Percentiles rank a stretch among this genome's conserved stretches.
Conservation (phyloP, 1,284 basidiomycete species). For the Pseudozyma flocculosa region DNA sequence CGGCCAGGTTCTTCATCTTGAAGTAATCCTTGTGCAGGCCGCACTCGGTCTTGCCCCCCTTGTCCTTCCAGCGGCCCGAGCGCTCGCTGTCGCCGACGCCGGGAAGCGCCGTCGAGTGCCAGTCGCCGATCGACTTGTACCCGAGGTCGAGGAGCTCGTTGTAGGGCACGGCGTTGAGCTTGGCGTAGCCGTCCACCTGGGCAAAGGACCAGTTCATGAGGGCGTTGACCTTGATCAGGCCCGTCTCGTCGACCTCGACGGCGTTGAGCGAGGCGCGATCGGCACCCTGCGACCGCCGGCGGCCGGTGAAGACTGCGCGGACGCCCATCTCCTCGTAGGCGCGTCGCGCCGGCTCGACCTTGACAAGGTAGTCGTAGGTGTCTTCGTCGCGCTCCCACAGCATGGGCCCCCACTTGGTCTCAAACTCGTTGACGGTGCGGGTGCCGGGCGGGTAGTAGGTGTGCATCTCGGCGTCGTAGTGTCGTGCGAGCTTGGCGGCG, state of each 20-base stretch:
- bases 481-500: constrained; percentile 74
- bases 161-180: constrained; percentile 78
- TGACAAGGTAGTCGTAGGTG: constrained; percentile 88
- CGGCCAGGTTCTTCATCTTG: constrained; percentile 51
- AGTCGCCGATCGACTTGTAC: constrained; percentile 92
- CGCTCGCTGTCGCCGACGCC: constrained; percentile 71
- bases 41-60: constrained; percentile 85
- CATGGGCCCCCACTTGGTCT: constrained; percentile 74
- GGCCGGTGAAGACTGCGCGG: constrained; percentile 87
- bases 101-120: constrained; percentile 80
- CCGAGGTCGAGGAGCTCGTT: constrained; percentile 87
- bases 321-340: constrained; percentile 82
- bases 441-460: constrained; percentile 79
- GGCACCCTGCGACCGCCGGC: constrained; percentile 86
- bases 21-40: constrained; percentile 70
- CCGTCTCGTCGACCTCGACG: constrained; percentile 87
- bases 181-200: constrained; percentile 82
- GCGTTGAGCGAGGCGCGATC: constrained; percentile 80
- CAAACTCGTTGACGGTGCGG: constrained; percentile 72
- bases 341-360: constrained; percentile 89
- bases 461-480: constrained; percentile 73
- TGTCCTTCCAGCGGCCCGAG: constrained; percentile 86
- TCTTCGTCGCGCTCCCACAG: constrained; percentile 88
- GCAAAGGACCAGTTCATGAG: constrained; percentile 85
- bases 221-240: constrained; percentile 92